Base-by-base conservation (phyloP, 75 land plant genomes). In the Ceratopteris richardii region DNA sequence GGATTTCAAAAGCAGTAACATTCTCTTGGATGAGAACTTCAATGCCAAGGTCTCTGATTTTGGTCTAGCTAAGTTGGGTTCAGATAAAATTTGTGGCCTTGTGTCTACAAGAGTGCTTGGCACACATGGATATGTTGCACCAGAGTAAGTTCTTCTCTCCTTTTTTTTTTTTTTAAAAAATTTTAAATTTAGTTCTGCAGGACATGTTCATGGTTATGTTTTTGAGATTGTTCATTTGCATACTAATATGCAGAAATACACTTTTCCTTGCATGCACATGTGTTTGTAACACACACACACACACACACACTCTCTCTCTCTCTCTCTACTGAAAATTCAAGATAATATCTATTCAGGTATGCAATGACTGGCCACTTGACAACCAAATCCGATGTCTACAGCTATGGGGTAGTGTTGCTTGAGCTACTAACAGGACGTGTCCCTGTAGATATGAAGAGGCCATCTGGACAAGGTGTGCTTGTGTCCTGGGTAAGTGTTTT, bases 41-140 rank as follows among this genome's bases (percentile, higher is more conserved):
- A 78, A 80, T 78, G 95, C 90, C 53, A 89, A 86, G 73, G 90
- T 89, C 54, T 85, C 86, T 36, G 94, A 85, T 66, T 88, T 88
- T 63, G 94, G 94, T 1, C 66, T 88, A 62, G 94, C 89, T 0
- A 70, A 71, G 66, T 58, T 77, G 44, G 76, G 80, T 19, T 71
- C 77, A 55, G 85, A 73, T 18, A 74, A 74, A 66, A 78, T 63
- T 57, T 77, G 85, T 31, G 76, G 82, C 6, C 73, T 73, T 50
- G 83, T 79, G 23, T 79, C 82, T 0, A 79, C 88, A 0, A 75
- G 79, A 42, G 81, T 85, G 14, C 70, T 81, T 53, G 94, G 94
- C 18, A 88, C 89, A 21, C 82, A 75, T 61, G 89, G 93, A 61
- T 88, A 88, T 56, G 82, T 88, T 56, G 94, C 94, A 7, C 94